A percentile compares a stretch with the other conserved stretches of the same genome.
Evolutionary conservation across 2,329 filamentous ascomycete genomes (phyloP).

Genomic region (Neopestalotiopsis sp.): DNA sequence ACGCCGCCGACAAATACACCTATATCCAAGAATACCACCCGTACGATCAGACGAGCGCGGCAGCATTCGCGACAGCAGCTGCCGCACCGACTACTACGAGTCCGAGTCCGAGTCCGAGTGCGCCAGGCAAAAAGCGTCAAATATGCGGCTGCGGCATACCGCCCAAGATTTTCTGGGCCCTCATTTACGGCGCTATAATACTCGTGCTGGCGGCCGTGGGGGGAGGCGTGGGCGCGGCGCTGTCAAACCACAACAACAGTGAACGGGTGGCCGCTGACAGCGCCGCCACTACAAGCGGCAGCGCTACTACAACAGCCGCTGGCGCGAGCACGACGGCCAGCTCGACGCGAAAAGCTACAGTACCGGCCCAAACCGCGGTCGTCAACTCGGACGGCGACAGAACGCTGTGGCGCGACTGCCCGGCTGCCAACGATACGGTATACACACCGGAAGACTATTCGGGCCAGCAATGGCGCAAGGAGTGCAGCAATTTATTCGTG

Average conservation of each 20-base stretch:
- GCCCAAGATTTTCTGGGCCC: background rate
- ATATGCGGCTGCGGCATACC: background rate
- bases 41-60: too few species aligned
- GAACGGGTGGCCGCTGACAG: too few species aligned
- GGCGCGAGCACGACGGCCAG: background rate
- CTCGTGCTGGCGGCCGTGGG: background rate
- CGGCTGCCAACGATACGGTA: background rate
- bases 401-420: slow-evolving; percentile 8
- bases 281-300: too few species aligned
- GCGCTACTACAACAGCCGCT: too few species aligned
- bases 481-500: background rate
- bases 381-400: background rate
- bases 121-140: background rate
- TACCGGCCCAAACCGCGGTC: background rate
- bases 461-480: background rate
- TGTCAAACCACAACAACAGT: background rate
- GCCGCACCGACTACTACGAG: background rate
- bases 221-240: background rate
- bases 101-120: too few species aligned
- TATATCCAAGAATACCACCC: background rate
- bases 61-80: background rate
- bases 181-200: background rate
- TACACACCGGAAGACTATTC: background rate
- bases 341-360: background rate
- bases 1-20: background rate